Percentiles rank a stretch among this genome's conserved stretches.
phyloP scores from a whole-genome alignment of 2,329 filamentous ascomycete species.

The Colletotrichum lindemuthianum region DNA sequence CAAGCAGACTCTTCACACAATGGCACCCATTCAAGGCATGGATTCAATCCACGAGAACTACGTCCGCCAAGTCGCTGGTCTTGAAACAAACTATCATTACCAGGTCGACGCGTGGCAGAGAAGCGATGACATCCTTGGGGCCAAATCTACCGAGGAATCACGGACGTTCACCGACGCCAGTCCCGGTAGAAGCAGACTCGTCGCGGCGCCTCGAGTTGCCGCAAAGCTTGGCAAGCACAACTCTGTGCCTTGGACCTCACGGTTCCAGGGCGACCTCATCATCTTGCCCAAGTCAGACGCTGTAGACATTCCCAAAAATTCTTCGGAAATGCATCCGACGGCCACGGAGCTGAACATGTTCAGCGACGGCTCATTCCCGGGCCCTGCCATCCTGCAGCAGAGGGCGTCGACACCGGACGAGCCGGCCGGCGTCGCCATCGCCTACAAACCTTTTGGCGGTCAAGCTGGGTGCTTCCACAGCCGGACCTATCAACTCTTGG shows the following conservation, averaged over 20 bases:
- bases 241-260: too few species aligned
- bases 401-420: background rate
- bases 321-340: too few species aligned
- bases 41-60: too few species aligned
- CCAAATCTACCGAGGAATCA: background rate
- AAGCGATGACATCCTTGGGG: too few species aligned
- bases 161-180: background rate
- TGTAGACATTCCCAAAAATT: background rate
- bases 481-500: conserved; percentile 6
- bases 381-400: background rate
- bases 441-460: conserved; percentile 13
- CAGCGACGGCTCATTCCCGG: conserved; percentile 13
- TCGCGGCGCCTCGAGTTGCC: background rate
- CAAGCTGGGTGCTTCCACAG: background rate
- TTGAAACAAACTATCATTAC: too few species aligned
- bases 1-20: too few species aligned
- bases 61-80: too few species aligned
- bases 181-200: background rate
- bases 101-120: too few species aligned
- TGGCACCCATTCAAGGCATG: too few species aligned
- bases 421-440: conserved; percentile 15
- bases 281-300: background rate
- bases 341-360: conserved; percentile 5
- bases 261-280: conserved; percentile 19
- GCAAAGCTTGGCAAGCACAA: too few species aligned